Percentiles rank a stretch among this genome's conserved stretches.
phyloP scores from a whole-genome alignment of 768 basidiomycete species.

The Tricholoma sp. region DNA sequence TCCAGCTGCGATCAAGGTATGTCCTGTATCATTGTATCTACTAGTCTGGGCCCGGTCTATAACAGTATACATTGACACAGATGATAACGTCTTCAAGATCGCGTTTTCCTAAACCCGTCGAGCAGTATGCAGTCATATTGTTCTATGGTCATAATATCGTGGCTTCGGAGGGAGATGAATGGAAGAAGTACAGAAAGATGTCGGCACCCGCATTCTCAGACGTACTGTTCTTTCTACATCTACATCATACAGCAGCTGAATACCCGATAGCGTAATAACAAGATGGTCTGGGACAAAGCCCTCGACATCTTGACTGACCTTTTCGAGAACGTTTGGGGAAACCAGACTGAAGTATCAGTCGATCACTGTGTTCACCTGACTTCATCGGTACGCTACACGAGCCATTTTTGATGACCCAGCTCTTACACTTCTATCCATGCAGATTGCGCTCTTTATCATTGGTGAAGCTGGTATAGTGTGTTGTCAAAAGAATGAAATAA shows the following conservation, averaged over 20 bases:
- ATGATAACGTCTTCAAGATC: conserved; percentile 44
- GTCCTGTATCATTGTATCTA: no score
- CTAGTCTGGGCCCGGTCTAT: not conserved
- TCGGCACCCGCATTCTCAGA: conserved; percentile 64
- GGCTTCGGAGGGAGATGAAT: conserved; percentile 56
- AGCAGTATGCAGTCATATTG: conserved; percentile 37
- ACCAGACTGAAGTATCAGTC: conserved; percentile 31
- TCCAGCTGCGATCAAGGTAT: conserved; percentile 35
- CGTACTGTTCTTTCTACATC: conserved; percentile 23
- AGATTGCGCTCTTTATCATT: conserved; percentile 56
- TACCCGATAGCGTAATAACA: conserved; percentile 36
- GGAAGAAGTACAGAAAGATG: conserved; percentile 63
- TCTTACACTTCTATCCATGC: conserved; percentile 3
- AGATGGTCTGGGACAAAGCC: conserved; percentile 45
- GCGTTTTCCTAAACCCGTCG: conserved; percentile 53
- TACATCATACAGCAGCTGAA: not conserved
- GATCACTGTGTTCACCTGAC: conserved; percentile 51
- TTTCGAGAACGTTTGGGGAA: conserved; percentile 44
- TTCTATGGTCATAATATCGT: conserved; percentile 62
- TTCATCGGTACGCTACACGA: conserved; percentile 35
- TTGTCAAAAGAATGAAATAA: not conserved
- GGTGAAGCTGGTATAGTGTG: conserved; percentile 40
- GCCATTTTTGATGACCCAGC: not conserved
- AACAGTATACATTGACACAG: conserved; percentile 22
- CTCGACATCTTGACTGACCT: conserved; percentile 36